Conservation (phyloP, 2,329 filamentous ascomycete genomes). For the Samsoniella hepiali region DNA sequence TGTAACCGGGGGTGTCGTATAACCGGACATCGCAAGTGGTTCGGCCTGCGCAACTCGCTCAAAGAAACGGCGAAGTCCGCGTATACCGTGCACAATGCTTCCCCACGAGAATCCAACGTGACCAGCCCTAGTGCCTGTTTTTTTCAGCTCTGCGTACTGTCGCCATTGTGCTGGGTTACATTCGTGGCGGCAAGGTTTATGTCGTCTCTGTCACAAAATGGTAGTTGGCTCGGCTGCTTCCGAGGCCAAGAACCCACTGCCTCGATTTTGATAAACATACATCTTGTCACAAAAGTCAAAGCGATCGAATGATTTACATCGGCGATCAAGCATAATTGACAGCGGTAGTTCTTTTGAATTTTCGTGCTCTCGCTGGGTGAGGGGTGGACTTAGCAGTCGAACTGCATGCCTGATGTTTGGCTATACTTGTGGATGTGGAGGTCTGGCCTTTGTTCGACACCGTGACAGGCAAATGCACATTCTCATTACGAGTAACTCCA, state of each 20-base stretch:
- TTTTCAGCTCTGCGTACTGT: background rate
- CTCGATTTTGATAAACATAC: too few species aligned
- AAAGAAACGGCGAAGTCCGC: background rate
- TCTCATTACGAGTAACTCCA: too few species aligned
- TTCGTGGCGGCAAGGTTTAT: conserved; percentile 5
- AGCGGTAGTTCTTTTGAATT: background rate
- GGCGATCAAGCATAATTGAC: too few species aligned
- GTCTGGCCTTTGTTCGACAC: too few species aligned
- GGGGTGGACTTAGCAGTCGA: too few species aligned
- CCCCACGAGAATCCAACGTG: background rate
- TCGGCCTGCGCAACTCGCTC: background rate
- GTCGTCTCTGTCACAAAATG: background rate
- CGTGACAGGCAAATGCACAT: too few species aligned
- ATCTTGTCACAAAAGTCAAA: too few species aligned
- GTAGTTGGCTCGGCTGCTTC: background rate
- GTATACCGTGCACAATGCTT: background rate
- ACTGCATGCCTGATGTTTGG: too few species aligned
- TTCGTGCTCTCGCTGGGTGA: background rate
- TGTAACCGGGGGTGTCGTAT: too few species aligned
- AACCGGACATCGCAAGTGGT: background rate
- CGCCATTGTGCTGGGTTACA: background rate
- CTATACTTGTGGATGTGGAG: too few species aligned
- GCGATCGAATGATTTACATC: too few species aligned
- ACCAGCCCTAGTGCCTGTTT: background rate
- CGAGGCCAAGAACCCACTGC: background rate